These are phyloP conservation scores for Populus hybrid DNA, from an alignment of 441 rosid species.

Conservation along the genomic window DNA sequence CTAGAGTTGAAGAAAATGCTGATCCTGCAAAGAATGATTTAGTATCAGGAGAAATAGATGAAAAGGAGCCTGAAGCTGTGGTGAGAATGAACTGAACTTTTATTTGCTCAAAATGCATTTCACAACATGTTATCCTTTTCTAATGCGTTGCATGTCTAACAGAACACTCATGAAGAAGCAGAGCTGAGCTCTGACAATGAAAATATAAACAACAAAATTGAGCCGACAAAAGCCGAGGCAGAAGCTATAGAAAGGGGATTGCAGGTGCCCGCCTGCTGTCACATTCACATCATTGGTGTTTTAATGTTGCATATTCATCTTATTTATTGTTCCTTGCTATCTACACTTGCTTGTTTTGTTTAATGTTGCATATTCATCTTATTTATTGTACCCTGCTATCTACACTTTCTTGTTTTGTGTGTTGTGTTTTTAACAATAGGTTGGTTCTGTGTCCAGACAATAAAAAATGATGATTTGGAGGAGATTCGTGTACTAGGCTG, in stretches of 20 bases:
- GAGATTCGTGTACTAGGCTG: conserved; percentile 84
- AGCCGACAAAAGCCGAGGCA: conserved; percentile 92
- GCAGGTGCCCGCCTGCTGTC: conserved; percentile 51
- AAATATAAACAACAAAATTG: conserved; percentile 61
- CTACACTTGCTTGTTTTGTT: neutral
- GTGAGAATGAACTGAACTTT: conserved; percentile 45
- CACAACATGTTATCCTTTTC: conserved; percentile 14
- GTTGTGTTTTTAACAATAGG: conserved; percentile 12
- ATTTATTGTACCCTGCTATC: conserved; percentile 5
- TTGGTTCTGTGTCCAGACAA: conserved; percentile 48
- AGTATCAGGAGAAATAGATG: conserved; percentile 31
- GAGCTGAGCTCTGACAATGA: conserved; percentile 73
- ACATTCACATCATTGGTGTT: conserved; percentile 1
- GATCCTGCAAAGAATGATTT: conserved; percentile 25
- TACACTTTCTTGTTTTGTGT: neutral
- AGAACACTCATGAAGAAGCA: conserved; percentile 62
- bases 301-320: too few species aligned
- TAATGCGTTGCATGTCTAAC: conserved; percentile 26
- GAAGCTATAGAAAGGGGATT: conserved; percentile 91
- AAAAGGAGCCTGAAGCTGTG: conserved; percentile 46
- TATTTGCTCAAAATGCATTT: conserved; percentile 14
- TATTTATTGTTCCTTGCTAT: too few species aligned
- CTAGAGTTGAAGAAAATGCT: conserved; percentile 46
- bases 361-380: conserved; percentile 1
- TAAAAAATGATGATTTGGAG: conserved; percentile 86